phyloP scores from a whole-genome alignment of 75 land plant species.

The Picea sitchensis region DNA sequence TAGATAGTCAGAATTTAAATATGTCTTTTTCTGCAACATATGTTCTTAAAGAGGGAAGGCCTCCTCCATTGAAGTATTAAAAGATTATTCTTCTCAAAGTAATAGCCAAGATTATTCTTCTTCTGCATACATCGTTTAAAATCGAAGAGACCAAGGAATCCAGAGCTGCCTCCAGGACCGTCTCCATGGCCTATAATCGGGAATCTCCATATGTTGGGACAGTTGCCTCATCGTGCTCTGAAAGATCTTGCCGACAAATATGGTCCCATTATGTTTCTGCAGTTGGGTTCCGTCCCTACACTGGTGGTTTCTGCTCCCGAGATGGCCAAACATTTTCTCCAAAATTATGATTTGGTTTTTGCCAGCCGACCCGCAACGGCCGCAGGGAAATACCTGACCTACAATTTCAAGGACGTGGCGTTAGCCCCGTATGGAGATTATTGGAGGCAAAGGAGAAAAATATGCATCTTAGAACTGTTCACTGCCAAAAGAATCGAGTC shows the following conservation, averaged over 20 bases:
- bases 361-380: slow-evolving; percentile 7
- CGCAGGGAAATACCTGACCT: neutral
- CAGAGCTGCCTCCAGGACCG: no score
- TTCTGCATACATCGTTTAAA: no score
- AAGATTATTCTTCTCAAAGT: no score
- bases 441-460: slow-evolving; percentile 16
- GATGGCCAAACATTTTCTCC: slow-evolving; percentile 10
- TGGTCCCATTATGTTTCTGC: slow-evolving; percentile 14
- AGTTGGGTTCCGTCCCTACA: slow-evolving; percentile 5
- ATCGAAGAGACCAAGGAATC: no score
- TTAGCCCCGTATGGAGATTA: slow-evolving; percentile 19
- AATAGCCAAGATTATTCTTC: no score
- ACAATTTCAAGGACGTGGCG: slow-evolving; percentile 12
- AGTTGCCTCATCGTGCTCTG: neutral
- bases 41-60: no score
- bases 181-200: no score
- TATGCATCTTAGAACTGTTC: slow-evolving; percentile 26
- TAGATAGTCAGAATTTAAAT: no score
- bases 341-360: slow-evolving; percentile 12
- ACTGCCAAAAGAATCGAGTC: neutral
- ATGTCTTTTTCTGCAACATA: no score
- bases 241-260: slow-evolving; percentile 4
- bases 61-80: no score
- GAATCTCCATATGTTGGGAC: no score
- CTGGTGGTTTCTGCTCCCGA: slow-evolving; percentile 2